Base-by-base conservation (phyloP, 2,329 filamentous ascomycete genomes). In the Cytospora chrysosperma region DNA sequence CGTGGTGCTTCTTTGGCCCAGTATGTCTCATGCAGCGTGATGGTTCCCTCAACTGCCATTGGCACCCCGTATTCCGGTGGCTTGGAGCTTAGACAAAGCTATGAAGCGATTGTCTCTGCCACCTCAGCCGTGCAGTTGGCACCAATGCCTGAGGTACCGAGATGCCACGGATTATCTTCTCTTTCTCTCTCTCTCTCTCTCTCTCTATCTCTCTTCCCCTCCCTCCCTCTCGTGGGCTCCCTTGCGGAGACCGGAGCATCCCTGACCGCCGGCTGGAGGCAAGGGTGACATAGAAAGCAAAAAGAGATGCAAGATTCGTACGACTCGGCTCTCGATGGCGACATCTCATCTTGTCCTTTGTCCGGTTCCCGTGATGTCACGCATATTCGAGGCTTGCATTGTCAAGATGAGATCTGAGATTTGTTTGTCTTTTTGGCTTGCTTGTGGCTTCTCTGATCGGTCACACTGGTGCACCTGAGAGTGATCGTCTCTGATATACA, bases 21-120 rank as follows among this genome's bases (percentile, higher is more conserved):
- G 3, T 24, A 43, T 60, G 50, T 60, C 57, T 60, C 13, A 60
- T 26, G 26, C 21, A 27, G 32, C 53, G 57, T 26, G 53, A 60
- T 27, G n/a, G 4, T 21, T 47, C 32, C 19, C 57, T 54, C 15
- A 32, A n/a, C 30, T 43, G 40, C 32, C 24, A 60, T 53, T 53
- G 58, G 58, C 50, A 54, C 19, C 49, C 58, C 54, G 17, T 10
- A 47, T 30, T 50, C 49, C 49, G 49, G 37, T 54, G 49, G 30
- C 49, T 53, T 37, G 50, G 50, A 53, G 32, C 58, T 54, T 26
- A 26, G 32, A 26, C 58, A 43, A 30, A 59, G n/a, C 26, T 27
- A 54, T 40, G 32, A 51, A 34, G 17, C 34, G 26, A 17, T 17
- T 17, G 32, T 6, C 8, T 21, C 34, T 52, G 52, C 50, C 50